phyloP scores from a whole-genome alignment of 148 eudicot genomes.

The Vaccinium darrowii region DNA sequence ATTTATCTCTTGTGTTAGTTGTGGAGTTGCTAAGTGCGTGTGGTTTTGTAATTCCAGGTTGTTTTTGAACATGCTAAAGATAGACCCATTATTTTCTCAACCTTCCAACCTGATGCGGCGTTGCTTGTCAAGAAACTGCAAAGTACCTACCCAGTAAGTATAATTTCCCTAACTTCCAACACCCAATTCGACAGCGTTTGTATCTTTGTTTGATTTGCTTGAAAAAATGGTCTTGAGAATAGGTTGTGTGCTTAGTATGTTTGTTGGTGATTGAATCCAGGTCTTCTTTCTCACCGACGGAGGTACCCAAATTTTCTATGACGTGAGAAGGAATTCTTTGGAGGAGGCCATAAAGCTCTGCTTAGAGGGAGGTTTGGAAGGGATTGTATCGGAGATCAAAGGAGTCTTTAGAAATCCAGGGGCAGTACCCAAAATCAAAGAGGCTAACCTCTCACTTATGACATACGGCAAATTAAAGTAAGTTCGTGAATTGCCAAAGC shows the following conservation, averaged over 20 bases:
- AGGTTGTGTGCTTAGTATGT: not conserved
- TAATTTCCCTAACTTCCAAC: not conserved
- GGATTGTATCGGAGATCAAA: constrained; percentile 84
- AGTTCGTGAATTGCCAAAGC: constrained; percentile 15
- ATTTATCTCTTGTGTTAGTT: not conserved
- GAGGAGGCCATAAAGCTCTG: constrained; percentile 79
- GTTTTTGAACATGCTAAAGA: constrained; percentile 61
- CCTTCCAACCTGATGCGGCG: constrained; percentile 88
- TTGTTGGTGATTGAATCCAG: constrained; percentile 21
- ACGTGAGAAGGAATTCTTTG: constrained; percentile 67
- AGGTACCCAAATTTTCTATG: constrained; percentile 59
- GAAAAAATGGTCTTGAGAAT: too few relatives aligned
- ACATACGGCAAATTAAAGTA: constrained; percentile 85
- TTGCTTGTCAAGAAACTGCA: constrained; percentile 60
- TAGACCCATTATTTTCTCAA: constrained; percentile 70
- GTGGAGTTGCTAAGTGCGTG: not conserved
- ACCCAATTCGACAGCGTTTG: not conserved
- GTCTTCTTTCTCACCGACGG: constrained; percentile 83
- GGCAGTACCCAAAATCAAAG: constrained; percentile 66
- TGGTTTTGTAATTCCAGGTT: constrained; percentile 34
- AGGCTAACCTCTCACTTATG: constrained; percentile 58
- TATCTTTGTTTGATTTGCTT: not conserved
- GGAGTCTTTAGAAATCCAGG: constrained; percentile 74
- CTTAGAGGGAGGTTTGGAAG: constrained; percentile 73
- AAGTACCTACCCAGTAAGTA: constrained; percentile 64